phyloP scores from a whole-genome alignment of 345 rosid genomes.

The Fremontodendron californicum region DNA sequence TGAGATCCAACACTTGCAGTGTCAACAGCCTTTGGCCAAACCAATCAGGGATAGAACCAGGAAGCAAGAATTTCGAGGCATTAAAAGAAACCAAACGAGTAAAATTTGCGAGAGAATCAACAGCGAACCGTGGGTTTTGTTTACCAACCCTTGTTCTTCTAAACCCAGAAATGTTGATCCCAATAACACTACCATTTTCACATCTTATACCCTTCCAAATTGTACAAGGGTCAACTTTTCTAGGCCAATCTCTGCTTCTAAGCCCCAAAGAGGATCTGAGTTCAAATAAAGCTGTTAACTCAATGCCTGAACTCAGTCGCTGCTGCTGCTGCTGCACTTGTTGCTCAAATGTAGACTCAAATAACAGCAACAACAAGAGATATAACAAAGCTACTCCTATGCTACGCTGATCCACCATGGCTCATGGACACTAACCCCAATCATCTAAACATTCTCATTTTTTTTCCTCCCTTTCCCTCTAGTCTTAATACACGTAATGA shows the following conservation, averaged over 20 bases:
- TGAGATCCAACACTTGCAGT: constrained; percentile 81
- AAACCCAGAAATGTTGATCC: constrained; percentile 81
- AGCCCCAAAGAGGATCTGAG: constrained; percentile 93
- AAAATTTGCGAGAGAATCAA: constrained; percentile 66
- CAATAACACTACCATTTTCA: constrained; percentile 54
- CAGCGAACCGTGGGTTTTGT: constrained; percentile 67
- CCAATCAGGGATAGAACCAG: constrained; percentile 77
- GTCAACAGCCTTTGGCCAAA: constrained; percentile 54
- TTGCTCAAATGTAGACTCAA: constrained; percentile 55
- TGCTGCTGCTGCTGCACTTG: constrained; percentile 32
- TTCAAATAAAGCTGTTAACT: constrained; percentile 55
- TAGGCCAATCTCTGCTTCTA: constrained; percentile 87
- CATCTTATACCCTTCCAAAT: constrained; percentile 73
- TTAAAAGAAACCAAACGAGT: constrained; percentile 63
- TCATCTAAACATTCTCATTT: constrained; percentile 31
- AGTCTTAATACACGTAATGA: constrained; percentile 4
- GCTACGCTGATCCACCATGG: constrained; percentile 64
- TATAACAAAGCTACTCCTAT: constrained; percentile 33
- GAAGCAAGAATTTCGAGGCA: constrained; percentile 72
- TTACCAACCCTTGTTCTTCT: constrained; percentile 75
- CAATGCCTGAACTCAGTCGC: constrained; percentile 43
- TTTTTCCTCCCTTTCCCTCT: not conserved
- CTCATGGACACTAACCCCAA: constrained; percentile 29
- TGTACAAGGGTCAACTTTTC: constrained; percentile 71
- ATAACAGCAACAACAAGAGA: constrained; percentile 35